Evolutionary conservation across 2,329 filamentous ascomycete genomes (phyloP).

Genomic region (Cercospora sesami): DNA sequence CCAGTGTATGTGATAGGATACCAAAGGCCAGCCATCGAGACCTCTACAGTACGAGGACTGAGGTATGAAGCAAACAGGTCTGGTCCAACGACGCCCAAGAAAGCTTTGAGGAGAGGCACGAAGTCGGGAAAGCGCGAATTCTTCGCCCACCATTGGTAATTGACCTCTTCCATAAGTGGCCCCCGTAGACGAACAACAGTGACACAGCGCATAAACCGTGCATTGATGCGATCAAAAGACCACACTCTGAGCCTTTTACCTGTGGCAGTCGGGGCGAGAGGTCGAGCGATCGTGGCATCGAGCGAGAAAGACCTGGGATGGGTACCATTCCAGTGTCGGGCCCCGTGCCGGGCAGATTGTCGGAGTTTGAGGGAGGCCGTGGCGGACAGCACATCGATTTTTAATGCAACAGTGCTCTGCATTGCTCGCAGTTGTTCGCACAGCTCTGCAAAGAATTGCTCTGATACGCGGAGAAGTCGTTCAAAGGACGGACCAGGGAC

Average conservation of each 20-base stretch:
- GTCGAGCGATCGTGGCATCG: constrained; percentile 6
- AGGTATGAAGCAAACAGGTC: neutral
- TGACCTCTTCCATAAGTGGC: neutral
- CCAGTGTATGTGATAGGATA: neutral
- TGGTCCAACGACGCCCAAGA: neutral
- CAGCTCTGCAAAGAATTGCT: neutral
- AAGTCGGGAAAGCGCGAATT: neutral
- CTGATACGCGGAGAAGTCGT: neutral
- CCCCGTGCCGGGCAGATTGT: neutral
- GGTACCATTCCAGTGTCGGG: neutral
- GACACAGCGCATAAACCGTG: neutral
- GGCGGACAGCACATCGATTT: constrained; percentile 1
- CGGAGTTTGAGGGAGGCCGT: constrained; percentile 6
- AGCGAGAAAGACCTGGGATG: constrained; percentile 1
- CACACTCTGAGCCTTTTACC: neutral
- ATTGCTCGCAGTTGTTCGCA: constrained; percentile 5
- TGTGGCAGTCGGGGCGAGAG: neutral
- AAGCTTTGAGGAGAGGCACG: neutral
- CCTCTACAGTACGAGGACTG: neutral
- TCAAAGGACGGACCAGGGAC: constrained; percentile 3
- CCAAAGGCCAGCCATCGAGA: neutral
- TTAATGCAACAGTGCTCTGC: neutral
- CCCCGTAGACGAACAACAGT: neutral
- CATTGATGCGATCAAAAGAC: neutral
- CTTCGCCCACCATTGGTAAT: neutral